These are phyloP conservation scores for Nepenthes gracilis DNA, from an alignment of 148 eudicot species.

Conservation along the genomic window DNA sequence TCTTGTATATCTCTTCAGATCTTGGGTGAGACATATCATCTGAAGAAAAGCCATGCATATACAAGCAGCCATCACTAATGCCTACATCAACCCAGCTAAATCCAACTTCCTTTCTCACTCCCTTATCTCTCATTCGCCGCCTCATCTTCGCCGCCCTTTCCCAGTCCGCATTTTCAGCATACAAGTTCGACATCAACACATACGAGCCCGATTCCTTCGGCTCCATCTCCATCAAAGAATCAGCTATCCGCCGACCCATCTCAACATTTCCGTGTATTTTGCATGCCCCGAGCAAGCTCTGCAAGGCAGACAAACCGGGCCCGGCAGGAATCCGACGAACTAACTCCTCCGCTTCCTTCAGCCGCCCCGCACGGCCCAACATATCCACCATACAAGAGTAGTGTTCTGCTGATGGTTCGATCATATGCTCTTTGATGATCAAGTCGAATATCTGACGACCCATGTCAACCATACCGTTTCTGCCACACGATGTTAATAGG, in stretches of 20 bases:
- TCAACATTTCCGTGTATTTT: constrained; percentile 59
- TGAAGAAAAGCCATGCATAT: constrained; percentile 60
- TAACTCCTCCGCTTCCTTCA: constrained; percentile 75
- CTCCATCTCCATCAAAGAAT: constrained; percentile 52
- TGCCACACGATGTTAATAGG: constrained; percentile 67
- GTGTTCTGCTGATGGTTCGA: constrained; percentile 60
- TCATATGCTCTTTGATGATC: constrained; percentile 37
- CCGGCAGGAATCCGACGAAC: constrained; percentile 49
- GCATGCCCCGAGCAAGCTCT: constrained; percentile 85
- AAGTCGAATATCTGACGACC: constrained; percentile 56
- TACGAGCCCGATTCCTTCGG: constrained; percentile 72
- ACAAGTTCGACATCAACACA: constrained; percentile 75
- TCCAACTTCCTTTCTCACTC: constrained; percentile 77
- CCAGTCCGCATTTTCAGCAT: constrained; percentile 86
- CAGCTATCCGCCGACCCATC: constrained; percentile 44
- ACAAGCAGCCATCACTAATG: constrained; percentile 25
- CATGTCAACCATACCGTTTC: constrained; percentile 77
- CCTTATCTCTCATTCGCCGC: constrained; percentile 56
- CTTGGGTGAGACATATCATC: constrained; percentile 67
- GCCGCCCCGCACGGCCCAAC: constrained; percentile 79
- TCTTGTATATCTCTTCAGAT: constrained; percentile 44
- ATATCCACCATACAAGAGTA: constrained; percentile 85
- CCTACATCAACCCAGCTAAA: constrained; percentile 90
- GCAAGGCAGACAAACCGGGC: constrained; percentile 59
- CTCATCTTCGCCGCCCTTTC: constrained; percentile 61